Evolutionary conservation across 2,329 filamentous ascomycete species (phyloP), one percentile per base, ranked within the genome.

Genomic region (Phaeophleospora eucalypticola): DNA sequence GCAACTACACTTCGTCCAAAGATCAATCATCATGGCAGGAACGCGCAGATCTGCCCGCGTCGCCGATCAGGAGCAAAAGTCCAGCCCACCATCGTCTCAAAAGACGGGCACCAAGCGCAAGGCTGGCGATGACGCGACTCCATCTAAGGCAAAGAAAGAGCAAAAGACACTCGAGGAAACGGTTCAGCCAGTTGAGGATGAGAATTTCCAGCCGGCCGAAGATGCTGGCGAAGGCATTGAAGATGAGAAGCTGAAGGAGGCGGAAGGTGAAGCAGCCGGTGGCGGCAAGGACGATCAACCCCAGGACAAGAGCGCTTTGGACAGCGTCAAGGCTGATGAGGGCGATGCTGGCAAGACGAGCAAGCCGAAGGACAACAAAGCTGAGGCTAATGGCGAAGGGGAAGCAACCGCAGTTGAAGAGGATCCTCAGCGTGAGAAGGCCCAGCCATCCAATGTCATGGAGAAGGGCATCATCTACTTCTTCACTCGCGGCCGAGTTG

Each of bases 381-480:
- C 32, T 38, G 6, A 20, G 6, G 42, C 41, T 36, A 41, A 48
- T 8, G 48, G 29, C 27, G 40, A 54, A 34, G 39, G 36, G 32
- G 45, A 49, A 14, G 58, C 47, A 14, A 59, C 65, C 16, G 74
- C 77, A 1, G 65, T 81, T 4, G 68, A 73, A 48, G 69, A 75
- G 41, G 75, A 77, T 2, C 65, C 73, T 15, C 63, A 76, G 41
- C 73, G 78, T 35, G 74, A 76, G 57, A 66, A 75, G 36, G 67
- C 71, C 2, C 66, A 77, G 33, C 73, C 81, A 1, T 79, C 77
- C 4, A 82, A 73, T 49, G 81, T 95, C 18, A 75, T 94, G 2
- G 89, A 96, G 62, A 95, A 93, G 61, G 89, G 89, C 3, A 79
- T 93, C 58, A 83, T 95, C 57, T 95, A 95, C 73, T 95, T 95